phyloP scores from a whole-genome alignment of 768 basidiomycete genomes.

The Mycena sanguinolenta region DNA sequence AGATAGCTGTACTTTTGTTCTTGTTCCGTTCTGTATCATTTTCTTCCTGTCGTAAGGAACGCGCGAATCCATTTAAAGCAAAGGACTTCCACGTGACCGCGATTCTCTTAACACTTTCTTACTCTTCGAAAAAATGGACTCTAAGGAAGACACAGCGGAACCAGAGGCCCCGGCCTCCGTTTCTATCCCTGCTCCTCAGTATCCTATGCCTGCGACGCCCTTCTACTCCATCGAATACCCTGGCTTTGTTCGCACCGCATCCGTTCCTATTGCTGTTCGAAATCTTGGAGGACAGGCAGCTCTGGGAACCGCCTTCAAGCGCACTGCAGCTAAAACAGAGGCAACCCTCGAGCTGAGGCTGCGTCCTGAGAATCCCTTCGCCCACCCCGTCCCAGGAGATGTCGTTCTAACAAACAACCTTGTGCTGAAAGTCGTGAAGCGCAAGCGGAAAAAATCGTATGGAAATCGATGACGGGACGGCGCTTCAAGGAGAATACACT shows the following conservation, averaged over 20 bases:
- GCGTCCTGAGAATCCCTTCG: conserved; percentile 79
- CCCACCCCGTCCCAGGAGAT: conserved; percentile 89
- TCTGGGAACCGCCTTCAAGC: conserved; percentile 84
- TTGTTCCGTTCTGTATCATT: too few species aligned
- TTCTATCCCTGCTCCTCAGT: conserved; percentile 46
- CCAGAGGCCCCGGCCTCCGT: conserved; percentile 13
- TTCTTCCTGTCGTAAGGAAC: too few species aligned
- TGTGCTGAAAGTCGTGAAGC: conserved; percentile 86
- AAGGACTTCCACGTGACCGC: conserved; percentile 22
- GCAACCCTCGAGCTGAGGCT: conserved; percentile 80
- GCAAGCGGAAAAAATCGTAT: conserved; percentile 56
- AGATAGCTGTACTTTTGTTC: conserved; percentile 13
- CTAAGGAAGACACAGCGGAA: conserved; percentile 31
- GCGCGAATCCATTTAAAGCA: too few species aligned
- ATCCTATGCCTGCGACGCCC: conserved; percentile 65
- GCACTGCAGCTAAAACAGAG: conserved; percentile 71
- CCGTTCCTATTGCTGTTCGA: conserved; percentile 72
- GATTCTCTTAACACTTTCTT: background rate
- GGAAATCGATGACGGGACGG: conserved; percentile 44
- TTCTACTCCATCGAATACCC: conserved; percentile 93
- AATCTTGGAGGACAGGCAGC: conserved; percentile 78
- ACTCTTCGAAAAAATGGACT: background rate
- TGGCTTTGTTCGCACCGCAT: conserved; percentile 78
- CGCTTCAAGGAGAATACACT: conserved; percentile 76
- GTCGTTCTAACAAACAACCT: conserved; percentile 83